Evolutionary conservation across 2,329 filamentous ascomycete genomes (phyloP).

Genomic region (Coniochaeta pulveracea): DNA sequence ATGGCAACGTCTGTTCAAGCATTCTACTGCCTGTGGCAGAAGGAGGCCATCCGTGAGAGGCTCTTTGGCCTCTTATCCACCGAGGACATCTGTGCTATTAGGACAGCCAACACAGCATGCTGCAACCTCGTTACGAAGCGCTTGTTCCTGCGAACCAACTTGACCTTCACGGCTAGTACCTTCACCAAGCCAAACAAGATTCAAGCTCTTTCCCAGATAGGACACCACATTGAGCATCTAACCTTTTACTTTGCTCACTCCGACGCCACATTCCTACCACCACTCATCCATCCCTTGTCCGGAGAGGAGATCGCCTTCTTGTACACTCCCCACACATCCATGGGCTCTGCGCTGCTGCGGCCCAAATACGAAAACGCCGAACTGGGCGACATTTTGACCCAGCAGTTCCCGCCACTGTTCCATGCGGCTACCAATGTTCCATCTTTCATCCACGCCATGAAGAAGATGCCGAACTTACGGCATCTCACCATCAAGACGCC

Average conservation of each 20-base stretch:
- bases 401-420: conserved; percentile 82
- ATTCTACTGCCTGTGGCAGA: conserved; percentile 46
- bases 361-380: conserved; percentile 74
- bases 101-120: conserved; percentile 58
- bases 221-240: conserved; percentile 66
- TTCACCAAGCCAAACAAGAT: conserved; percentile 67
- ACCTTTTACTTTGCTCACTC: conserved; percentile 70
- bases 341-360: conserved; percentile 46
- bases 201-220: conserved; percentile 65
- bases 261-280: conserved; percentile 69
- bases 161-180: conserved; percentile 62
- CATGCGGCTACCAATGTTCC: conserved; percentile 82
- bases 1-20: conserved; percentile 39
- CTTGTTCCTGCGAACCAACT: conserved; percentile 56
- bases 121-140: conserved; percentile 57
- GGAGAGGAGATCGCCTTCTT: conserved; percentile 71
- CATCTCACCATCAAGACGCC: conserved; percentile 71
- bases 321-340: conserved; percentile 66
- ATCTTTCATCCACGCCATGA: conserved; percentile 68
- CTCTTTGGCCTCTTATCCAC: conserved; percentile 38
- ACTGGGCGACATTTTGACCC: conserved; percentile 69
- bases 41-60: conserved; percentile 34
- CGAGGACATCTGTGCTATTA: conserved; percentile 45
- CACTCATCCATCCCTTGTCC: conserved; percentile 67
- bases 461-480: conserved; percentile 54